Evolutionary conservation across 164 flowering plant genomes (phyloP), one percentile per base, ranked within the genome.

Genomic region (Umbilicus rupestris): DNA sequence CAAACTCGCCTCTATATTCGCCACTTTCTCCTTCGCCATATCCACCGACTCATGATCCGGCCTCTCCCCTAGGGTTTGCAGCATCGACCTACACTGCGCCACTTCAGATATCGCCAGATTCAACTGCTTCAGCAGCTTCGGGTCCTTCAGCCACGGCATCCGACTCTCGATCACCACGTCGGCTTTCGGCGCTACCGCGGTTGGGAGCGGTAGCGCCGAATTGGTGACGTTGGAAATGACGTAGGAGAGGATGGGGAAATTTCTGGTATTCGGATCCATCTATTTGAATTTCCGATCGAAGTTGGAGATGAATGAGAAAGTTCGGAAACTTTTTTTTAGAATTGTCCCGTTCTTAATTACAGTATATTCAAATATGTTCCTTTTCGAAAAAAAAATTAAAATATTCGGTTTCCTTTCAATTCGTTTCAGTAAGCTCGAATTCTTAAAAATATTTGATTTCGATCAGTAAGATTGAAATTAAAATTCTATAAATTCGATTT

Each of bases 101-200:
- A 68, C 64, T 15, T 68, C 28, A 28, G 70, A 68, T 20, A 68
- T n/a, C 8, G 70, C 46, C 19, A 29, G 35, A 3, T 45, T 58
- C 64, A 68, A 41, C 37, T 59, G 33, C 9, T 59, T 30, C 8
- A 55, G 7, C 20, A 67, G 33, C 26, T 67, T 67, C 26, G 70
- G 70, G 22, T 68, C 70, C n/a, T 64, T 68, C 26, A 68, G 33
- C 3, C 39, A 52, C 30, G 70, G 70, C 70, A 68, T 68, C 50
- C 26, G 24, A 12, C 46, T 37, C 35, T 52, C 44, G 33, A 68
- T 68, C 26, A 29, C 19, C 3, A 28, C 33, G 31, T 42, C 39
- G 7, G 39, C 14, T 11, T 16, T 30, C 16, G 33, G 22, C 39
- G 14, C n/a, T n/a, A 39, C 24, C 50, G 70, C 19, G 17, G 39